Percentiles rank a stretch among this genome's conserved stretches.
Conservation (phyloP, 2,329 filamentous ascomycete genomes). For the Monilinia vaccinii-corymbosi region DNA sequence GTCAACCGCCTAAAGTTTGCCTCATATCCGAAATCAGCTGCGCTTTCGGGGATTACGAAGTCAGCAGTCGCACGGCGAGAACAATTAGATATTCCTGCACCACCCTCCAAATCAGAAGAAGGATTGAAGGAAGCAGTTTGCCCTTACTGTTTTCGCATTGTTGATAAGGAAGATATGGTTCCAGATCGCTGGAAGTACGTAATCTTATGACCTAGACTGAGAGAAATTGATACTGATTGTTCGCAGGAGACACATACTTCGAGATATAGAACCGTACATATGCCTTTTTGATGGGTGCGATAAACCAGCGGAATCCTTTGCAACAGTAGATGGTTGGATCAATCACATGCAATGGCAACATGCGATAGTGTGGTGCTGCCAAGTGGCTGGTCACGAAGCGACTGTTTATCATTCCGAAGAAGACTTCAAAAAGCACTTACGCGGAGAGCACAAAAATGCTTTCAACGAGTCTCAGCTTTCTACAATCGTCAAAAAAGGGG, state of each 20-base stretch:
- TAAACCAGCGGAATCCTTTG: not conserved
- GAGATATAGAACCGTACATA: conserved; percentile 3
- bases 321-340: not conserved
- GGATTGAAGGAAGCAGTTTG: not conserved
- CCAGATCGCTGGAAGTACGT: not conserved
- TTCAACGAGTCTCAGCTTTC: not conserved
- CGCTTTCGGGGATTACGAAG: not conserved
- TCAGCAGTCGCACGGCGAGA: not conserved
- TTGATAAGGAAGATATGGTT: not conserved
- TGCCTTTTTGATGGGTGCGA: conserved; percentile 1
- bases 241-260: not conserved
- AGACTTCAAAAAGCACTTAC: not conserved
- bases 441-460: not conserved
- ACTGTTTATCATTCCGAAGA: not conserved
- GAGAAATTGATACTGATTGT: not conserved
- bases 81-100: not conserved
- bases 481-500: not conserved
- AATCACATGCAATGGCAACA: conserved; percentile 5
- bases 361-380: conserved; percentile 1
- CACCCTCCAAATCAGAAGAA: not conserved
- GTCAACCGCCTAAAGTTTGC: conserved; percentile 1
- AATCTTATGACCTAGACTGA: not conserved
- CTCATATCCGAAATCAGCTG: conserved; percentile 4
- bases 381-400: not conserved
- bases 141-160: not conserved